Evolutionary conservation across 1,139 yeast species (phyloP), one percentile per base, ranked within the genome.

Genomic region (Lodderomyces oxycetoniae): DNA sequence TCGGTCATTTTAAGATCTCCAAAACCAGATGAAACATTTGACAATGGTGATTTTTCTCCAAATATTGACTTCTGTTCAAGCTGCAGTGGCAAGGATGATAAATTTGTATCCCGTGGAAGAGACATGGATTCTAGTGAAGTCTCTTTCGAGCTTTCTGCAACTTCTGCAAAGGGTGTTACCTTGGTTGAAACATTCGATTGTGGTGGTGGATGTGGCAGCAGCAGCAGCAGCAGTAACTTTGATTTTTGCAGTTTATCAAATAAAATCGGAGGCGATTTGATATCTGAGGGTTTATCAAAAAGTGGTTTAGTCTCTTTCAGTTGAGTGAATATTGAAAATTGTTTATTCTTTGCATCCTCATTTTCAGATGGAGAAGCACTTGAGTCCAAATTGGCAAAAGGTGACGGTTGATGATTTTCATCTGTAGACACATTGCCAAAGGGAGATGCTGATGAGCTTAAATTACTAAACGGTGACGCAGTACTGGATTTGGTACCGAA

Each of bases 381-480:
- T n/a, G n/a, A n/a, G n/a, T n/a, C 25, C 8, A 27, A 21, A 8
- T 12, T 33, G 12, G 29, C 32, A 31, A 36, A 33, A 4, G 36
- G 31, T 12, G 36, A 31, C 12, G 30, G 33, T 17, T 21, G 21
- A 13, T 30, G 19, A 24, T 24, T 24, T 12, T 24, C 23, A n/a
- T 20, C n/a, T 20, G 23, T 20, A 8, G 8, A 9, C n/a, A 12
- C 14, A 24, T 24, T 24, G 26, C 14, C 26, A 24, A 24, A 24
- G 6, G 26, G 26, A 7, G 26, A 24, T 12, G 14, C 7, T 12
- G 26, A 24, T 14, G 26, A 14, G 7, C 7, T n/a, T 19, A 19
- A 7, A 19, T 19, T 19, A 10, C 22, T 10, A 19, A 19, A 19
- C n/a, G 26, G 26, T 12, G 26, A 24, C n/a, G 26, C 6, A 6